phyloP scores from a whole-genome alignment of 2,329 filamentous ascomycete species.

The Aspergillus neoniger region DNA sequence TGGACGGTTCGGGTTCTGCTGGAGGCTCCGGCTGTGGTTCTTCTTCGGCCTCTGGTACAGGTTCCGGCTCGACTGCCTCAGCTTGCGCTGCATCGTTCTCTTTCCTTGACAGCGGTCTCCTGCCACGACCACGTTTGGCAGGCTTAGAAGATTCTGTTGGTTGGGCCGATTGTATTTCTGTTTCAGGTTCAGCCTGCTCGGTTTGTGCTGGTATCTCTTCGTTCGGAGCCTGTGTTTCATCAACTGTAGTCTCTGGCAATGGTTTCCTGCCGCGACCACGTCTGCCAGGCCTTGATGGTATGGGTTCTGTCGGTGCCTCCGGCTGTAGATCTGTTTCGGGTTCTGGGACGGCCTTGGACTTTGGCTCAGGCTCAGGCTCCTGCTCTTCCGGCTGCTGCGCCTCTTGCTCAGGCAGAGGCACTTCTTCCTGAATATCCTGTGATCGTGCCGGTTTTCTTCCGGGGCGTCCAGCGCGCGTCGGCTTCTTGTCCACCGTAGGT shows the following conservation, averaged over 20 bases:
- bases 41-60: conserved; percentile 13
- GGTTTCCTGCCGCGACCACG: conserved; percentile 17
- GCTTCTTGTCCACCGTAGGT: conserved; percentile 12
- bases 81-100: background rate
- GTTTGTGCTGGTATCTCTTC: background rate
- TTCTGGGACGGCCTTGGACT: background rate
- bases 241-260: conserved; percentile 12
- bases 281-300: conserved; percentile 11
- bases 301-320: conserved; percentile 6
- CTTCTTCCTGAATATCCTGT: conserved; percentile 6
- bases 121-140: too few species aligned
- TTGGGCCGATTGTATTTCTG: too few species aligned
- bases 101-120: too few species aligned
- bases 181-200: background rate
- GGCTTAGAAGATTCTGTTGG: too few species aligned
- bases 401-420: background rate
- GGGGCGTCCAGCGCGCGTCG: conserved; percentile 21
- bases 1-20: conserved; percentile 1
- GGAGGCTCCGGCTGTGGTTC: conserved; percentile 15
- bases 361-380: background rate
- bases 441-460: conserved; percentile 5
- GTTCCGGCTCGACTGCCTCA: conserved; percentile 12
- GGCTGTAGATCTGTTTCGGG: conserved; percentile 5
- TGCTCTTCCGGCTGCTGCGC: background rate
- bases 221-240: conserved; percentile 8